These are phyloP conservation scores for Aspergillus fumigatus DNA, from an alignment of 2,329 filamentous ascomycete species.

Conservation along the genomic window DNA sequence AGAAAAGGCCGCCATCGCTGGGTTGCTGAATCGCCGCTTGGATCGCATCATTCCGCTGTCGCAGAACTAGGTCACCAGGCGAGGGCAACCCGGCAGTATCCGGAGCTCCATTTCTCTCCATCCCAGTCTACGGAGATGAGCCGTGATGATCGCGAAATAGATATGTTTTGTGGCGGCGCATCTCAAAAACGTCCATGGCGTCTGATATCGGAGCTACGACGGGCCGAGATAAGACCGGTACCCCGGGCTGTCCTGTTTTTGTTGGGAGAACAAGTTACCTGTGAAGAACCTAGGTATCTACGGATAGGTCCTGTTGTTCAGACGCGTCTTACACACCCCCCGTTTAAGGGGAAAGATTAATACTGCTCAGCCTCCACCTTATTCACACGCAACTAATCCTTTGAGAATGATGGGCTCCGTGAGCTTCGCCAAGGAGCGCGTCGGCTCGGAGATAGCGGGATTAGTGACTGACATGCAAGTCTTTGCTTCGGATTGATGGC, in stretches of 20 bases:
- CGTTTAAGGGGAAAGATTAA: too few species aligned
- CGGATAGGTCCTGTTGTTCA: background rate
- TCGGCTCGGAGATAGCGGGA: constrained; percentile 21
- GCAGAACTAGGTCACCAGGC: constrained; percentile 33
- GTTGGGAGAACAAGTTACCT: background rate
- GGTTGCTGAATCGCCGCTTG: constrained; percentile 24
- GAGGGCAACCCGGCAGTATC: constrained; percentile 25
- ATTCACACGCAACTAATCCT: too few species aligned
- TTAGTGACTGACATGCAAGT: constrained; percentile 4
- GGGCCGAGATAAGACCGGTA: constrained; percentile 20
- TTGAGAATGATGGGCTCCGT: background rate
- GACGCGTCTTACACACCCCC: background rate
- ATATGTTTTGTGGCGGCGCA: constrained; percentile 3
- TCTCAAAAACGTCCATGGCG: constrained; percentile 13
- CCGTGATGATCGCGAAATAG: constrained; percentile 8
- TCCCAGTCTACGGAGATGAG: constrained; percentile 21
- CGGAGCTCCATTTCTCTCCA: constrained; percentile 35
- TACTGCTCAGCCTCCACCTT: too few species aligned
- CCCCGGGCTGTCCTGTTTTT: background rate
- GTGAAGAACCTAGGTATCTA: background rate
- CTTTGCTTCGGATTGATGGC: background rate
- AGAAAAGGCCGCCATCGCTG: constrained; percentile 38
- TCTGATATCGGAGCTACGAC: constrained; percentile 27
- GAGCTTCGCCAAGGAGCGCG: background rate
- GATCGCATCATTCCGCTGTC: constrained; percentile 31